These are phyloP conservation scores for Diplogelasinospora grovesii DNA, from an alignment of 495 filamentous ascomycete species.

Conservation along the genomic window DNA sequence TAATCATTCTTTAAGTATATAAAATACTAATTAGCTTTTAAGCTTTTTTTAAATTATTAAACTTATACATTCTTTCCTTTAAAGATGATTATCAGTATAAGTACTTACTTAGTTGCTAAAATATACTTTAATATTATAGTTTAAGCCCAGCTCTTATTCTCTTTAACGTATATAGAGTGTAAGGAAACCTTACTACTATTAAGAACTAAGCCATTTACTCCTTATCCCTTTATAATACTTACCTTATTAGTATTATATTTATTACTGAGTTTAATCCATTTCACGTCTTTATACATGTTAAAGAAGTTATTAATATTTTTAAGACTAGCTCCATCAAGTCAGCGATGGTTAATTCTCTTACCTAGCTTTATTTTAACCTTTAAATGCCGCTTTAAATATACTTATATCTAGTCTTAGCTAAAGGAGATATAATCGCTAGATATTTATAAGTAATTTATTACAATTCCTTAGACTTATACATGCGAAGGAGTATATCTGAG, in stretches of 20 bases:
- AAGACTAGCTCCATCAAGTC: not conserved
- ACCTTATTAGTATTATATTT: slow-evolving; percentile 4
- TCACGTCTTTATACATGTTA: slow-evolving; percentile 2
- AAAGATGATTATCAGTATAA: slow-evolving; percentile 6
- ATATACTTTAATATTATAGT: slow-evolving; percentile 5
- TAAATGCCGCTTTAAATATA: not conserved
- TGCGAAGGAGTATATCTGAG: not conserved
- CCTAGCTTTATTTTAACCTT: not conserved
- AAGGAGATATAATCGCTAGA: not conserved
- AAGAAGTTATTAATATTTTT: slow-evolving; percentile 5
- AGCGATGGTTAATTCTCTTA: not conserved
- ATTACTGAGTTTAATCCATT: slow-evolving; percentile 1
- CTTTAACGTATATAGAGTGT: not conserved
- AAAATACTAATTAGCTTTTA: slow-evolving; percentile 1
- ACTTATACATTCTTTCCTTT: slow-evolving; percentile 9
- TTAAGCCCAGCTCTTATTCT: not conserved
- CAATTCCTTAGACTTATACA: not conserved
- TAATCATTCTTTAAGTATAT: slow-evolving; percentile 7
- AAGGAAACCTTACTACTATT: not conserved
- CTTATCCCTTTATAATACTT: slow-evolving; percentile 5
- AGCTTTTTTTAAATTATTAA: slow-evolving; percentile 2
- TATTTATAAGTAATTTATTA: not conserved
- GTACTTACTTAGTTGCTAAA: not conserved
- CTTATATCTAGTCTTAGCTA: not conserved
- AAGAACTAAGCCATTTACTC: slow-evolving; percentile 5